Evolutionary conservation across 192 early-diverging fungal genomes (phyloP), one percentile per base, ranked within the genome.

Genomic region (Coemansia interrupta): DNA sequence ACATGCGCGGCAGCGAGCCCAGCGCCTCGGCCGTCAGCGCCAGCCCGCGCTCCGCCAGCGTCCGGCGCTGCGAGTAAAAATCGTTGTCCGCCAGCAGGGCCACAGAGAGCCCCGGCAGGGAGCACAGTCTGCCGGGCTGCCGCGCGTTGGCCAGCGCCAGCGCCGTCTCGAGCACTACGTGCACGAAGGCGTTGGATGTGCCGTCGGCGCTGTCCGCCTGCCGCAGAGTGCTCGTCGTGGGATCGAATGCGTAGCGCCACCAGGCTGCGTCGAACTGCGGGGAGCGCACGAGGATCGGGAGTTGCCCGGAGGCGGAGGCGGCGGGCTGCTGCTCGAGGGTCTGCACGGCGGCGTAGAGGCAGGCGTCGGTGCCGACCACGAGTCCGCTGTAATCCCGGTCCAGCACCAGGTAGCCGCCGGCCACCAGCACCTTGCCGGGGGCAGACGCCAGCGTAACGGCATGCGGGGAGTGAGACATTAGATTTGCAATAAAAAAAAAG

Each of bases 361-460:
- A 82, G 9, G 96, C 83, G 45, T 86, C 82, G 5, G 92, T 89
- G 17, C 87, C 92, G 36, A 95, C 78, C 4, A 96, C 92, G 17
- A 96, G 80, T 4, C 95, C 96, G 18, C 73, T 73, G 70, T 88
- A 90, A 19, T 57, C 57, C 23, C 80, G 87, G 54, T 95, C 92
- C 12, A 99, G 82, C 6, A 99, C 93, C 0, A 99, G 83, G 70
- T 99, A 99, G 18, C 96, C 96, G 19, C 96, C 96, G 0, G 84
- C 80, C 0, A 97, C 32, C 6, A 99, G 88, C 12, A 96, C 96
- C 63, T 99, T 99, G 12, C 96, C 96, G 5, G 96, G 93, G 7
- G 95, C 93, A 12, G 95, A 95, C 7, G 89, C 87, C 32, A 89
- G 54, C 42, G 74, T 78, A n/a, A 56, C 32, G 32, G 32, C 32